These are phyloP conservation scores for Kokia cookei DNA, from an alignment of 441 rosid species.

Conservation along the genomic window DNA sequence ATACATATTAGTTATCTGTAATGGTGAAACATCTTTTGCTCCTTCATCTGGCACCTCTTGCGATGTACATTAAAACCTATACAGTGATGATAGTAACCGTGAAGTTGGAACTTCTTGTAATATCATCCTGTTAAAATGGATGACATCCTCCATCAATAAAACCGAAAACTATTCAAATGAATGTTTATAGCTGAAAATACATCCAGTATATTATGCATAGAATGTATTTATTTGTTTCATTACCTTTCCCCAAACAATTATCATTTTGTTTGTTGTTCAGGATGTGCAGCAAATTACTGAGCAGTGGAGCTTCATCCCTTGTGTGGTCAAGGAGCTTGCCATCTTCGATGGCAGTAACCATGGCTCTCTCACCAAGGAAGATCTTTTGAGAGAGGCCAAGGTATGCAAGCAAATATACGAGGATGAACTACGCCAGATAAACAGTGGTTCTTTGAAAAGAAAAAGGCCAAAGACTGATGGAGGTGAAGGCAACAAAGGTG, in stretches of 20 bases:
- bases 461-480: slow-evolving; percentile 20
- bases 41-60: not conserved
- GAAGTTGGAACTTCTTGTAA: not conserved
- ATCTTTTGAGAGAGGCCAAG: slow-evolving; percentile 50
- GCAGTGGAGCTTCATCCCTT: slow-evolving; percentile 90
- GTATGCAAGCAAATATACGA: slow-evolving; percentile 59
- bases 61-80: not conserved
- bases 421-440: slow-evolving; percentile 34
- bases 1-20: not conserved
- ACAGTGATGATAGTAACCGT: not conserved
- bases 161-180: not conserved
- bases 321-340: slow-evolving; percentile 65
- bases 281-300: slow-evolving; percentile 44
- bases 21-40: not conserved
- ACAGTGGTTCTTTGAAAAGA: slow-evolving; percentile 8
- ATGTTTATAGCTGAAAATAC: not conserved
- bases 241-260: not conserved
- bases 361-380: slow-evolving; percentile 35
- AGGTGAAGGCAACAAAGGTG: slow-evolving; percentile 7
- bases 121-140: not conserved
- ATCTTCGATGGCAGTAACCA: slow-evolving; percentile 34
- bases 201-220: not conserved
- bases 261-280: slow-evolving; percentile 27
- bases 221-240: not conserved
- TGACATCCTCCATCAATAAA: not conserved